phyloP scores from a whole-genome alignment of 768 basidiomycete genomes.

The Mycena venus region DNA sequence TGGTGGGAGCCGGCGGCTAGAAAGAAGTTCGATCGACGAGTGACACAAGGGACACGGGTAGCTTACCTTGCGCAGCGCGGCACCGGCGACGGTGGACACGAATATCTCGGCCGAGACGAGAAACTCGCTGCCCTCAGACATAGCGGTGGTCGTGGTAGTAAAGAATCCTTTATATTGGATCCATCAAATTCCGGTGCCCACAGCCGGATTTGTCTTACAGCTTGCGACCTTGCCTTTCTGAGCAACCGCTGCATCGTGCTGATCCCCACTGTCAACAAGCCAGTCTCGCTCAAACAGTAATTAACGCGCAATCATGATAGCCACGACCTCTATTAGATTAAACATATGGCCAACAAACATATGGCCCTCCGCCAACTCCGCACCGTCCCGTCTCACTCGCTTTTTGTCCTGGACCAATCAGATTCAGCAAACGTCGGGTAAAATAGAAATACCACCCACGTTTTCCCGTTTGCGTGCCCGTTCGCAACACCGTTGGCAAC shows the following conservation, averaged over 20 bases:
- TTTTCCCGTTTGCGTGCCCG: constrained; percentile 57
- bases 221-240: too few relatives aligned
- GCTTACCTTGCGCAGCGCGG: constrained; percentile 69
- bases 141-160: neutral
- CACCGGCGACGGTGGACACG: constrained; percentile 64
- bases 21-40: constrained; percentile 24
- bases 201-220: constrained; percentile 1
- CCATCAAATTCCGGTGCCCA: neutral
- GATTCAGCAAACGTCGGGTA: neutral
- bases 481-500: constrained; percentile 52
- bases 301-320: constrained; percentile 8
- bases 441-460: constrained; percentile 34
- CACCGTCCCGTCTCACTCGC: constrained; percentile 1
- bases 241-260: neutral
- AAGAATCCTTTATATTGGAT: neutral
- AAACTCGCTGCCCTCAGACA: constrained; percentile 58
- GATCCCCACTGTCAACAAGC: neutral
- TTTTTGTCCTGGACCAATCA: constrained; percentile 40
- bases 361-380: neutral
- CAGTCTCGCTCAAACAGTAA: too few relatives aligned
- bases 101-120: constrained; percentile 74
- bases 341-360: neutral
- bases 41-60: neutral
- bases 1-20: constrained; percentile 56
- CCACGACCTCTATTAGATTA: constrained; percentile 18